Evolutionary conservation across 2,329 filamentous ascomycete genomes (phyloP), one percentile per base, ranked within the genome.

Genomic region (Fusarium sp.): DNA sequence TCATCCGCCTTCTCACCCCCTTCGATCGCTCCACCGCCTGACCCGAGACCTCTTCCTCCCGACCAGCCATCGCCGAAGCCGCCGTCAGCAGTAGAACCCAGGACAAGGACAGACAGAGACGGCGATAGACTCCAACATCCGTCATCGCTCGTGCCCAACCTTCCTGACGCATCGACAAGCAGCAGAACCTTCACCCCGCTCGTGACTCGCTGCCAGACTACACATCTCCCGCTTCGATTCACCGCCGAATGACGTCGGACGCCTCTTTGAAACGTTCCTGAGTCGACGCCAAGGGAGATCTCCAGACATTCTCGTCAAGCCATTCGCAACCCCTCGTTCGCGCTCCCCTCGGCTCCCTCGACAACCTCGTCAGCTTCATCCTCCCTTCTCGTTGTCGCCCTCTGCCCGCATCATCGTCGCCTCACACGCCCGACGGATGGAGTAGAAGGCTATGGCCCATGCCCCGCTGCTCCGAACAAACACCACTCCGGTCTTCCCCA

Each of bases 391-490:
- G 66, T 67, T 59, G 59, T 66, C 67, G 64, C 63, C 63, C 45
- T 48, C 59, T 39, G 50, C 56, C 37, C 39, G 35, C 41, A 48
- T 45, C 63, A 48, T 50, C 41, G 54, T 43, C 41, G 64, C 50
- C 68, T 60, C 60, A 48, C 57, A 54, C 59, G 54, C 63, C 59
- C 72, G 73, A 79, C 84, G 83, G 79, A 87, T 85, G 86, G 85
- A 83, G 77, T 82, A 81, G 72, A 79, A 83, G 82, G 85, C 81
- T 79, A 90, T 90, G 89, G 88, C 89, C 82, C 86, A 90, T 87
- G 88, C 88, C 84, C 86, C 89, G 78, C 83, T 90, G 76, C 81
- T 90, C 78, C 86, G 89, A 88, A 90, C 87, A 79, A 89, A 89
- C 78, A 90, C 88, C 79, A 85, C 87, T 77, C 87, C 89, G 80